Conservation (phyloP, 768 basidiomycete genomes). For the Strobilomyces confusus region DNA sequence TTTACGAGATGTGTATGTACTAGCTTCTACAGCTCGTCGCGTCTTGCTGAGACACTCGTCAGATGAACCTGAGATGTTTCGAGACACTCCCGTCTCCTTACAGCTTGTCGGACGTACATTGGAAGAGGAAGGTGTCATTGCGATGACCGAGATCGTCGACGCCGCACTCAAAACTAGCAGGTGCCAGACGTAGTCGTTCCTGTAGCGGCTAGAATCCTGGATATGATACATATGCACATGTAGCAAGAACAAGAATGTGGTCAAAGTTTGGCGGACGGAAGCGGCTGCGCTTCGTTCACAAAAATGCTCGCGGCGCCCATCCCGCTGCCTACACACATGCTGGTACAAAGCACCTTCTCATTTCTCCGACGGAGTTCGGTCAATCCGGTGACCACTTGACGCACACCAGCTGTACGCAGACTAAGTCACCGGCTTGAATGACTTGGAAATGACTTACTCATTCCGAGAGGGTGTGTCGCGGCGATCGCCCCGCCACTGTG, state of each 20-base stretch:
- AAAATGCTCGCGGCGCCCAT: conserved; percentile 86
- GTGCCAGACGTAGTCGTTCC: background rate
- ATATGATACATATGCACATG: background rate
- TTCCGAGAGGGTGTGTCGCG: conserved; percentile 75
- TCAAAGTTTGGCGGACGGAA: conserved; percentile 24
- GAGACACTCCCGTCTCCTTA: conserved; percentile 56
- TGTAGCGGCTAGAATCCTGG: background rate
- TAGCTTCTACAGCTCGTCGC: background rate
- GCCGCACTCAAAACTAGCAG: conserved; percentile 39
- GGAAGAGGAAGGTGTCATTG: conserved; percentile 74
- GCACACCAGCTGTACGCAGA: conserved; percentile 59
- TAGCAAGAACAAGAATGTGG: background rate
- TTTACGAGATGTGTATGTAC: conserved; percentile 52
- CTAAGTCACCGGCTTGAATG: conserved; percentile 11
- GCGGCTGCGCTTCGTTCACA: conserved; percentile 55
- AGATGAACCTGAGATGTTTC: conserved; percentile 58
- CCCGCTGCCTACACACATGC: conserved; percentile 79
- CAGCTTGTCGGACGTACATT: conserved; percentile 67
- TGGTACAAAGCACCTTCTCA: conserved; percentile 72
- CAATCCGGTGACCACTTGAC: conserved; percentile 87
- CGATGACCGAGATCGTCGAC: conserved; percentile 64
- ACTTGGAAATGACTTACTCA: conserved; percentile 52
- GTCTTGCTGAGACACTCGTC: conserved; percentile 1
- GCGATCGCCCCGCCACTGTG: conserved; percentile 82
- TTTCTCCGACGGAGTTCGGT: conserved; percentile 71